Conservation (phyloP, 306 rosid genomes). For the Vigna nakashimae region DNA sequence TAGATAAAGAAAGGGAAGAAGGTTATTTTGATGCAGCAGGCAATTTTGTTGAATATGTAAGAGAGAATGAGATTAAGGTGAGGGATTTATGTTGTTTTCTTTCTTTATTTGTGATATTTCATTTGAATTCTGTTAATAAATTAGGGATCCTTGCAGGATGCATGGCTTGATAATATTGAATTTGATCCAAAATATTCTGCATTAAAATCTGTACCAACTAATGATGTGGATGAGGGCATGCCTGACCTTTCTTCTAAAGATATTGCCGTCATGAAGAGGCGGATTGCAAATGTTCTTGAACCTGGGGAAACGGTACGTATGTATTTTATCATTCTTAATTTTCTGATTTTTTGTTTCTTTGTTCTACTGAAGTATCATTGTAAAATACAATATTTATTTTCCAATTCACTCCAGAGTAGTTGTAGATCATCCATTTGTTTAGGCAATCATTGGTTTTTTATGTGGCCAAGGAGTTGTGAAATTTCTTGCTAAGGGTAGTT, state of each 20-base stretch:
- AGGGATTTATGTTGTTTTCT: conserved; percentile 5
- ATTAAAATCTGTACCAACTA: conserved; percentile 47
- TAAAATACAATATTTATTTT: conserved; percentile 1
- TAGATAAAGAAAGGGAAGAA: conserved; percentile 88
- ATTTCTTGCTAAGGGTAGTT: conserved; percentile 24
- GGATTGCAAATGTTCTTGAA: conserved; percentile 79
- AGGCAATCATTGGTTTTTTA: not conserved
- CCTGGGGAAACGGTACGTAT: conserved; percentile 78
- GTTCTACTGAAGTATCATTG: conserved; percentile 19
- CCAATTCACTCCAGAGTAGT: not conserved
- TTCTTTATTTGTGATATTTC: not conserved
- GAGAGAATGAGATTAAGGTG: conserved; percentile 65
- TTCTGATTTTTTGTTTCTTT: conserved; percentile 24
- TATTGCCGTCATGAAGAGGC: conserved; percentile 79
- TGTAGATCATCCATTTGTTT: not conserved
- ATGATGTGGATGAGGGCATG: conserved; percentile 56
- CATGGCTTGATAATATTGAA: conserved; percentile 90
- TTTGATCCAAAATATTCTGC: conserved; percentile 73
- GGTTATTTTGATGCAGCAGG: conserved; percentile 88
- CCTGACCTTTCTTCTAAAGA: conserved; percentile 73
- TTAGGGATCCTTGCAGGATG: conserved; percentile 67
- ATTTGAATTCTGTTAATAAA: conserved; percentile 28
- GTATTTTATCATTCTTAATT: conserved; percentile 26
- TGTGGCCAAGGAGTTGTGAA: conserved; percentile 31
- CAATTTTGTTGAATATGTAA: conserved; percentile 82